Evolutionary conservation across 345 rosid species (phyloP), one percentile per base, ranked within the genome.

Genomic region (Carallia brachiata): DNA sequence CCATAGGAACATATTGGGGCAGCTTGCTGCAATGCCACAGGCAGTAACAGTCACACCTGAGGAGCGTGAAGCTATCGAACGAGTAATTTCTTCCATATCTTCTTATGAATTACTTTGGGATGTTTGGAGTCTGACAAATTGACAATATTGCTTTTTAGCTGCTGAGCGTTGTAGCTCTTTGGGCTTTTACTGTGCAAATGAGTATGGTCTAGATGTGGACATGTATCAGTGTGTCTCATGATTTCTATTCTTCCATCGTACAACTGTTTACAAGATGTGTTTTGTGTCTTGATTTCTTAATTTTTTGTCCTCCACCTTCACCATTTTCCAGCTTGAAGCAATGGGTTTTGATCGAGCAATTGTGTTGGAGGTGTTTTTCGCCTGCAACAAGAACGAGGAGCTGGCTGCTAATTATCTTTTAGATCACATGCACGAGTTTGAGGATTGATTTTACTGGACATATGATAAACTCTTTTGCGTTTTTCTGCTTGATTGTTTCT

Each of bases 351-450:
- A 87, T 69, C 83, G 90, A 61, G 86, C 79, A 2, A 86, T 84
- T 48, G 97, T 87, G 5, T 70, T 88, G 48, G 93, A 90, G 31
- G 96, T 84, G 68, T 88, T 86, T 79, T 85, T 90, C 71, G 92
- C 97, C 18, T 91, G 95, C 82, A 87, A 91, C 88, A 89, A 91
- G 90, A 81, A 93, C 18, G 97, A 89, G 78, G 95, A 86, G 73
- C 80, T 89, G 62, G 97, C 97, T 34, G 95, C 92, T 34, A 91
- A 91, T 82, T 86, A 89, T 71, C 95, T 89, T 72, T 71, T 89
- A 67, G 97, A 91, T 74, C 97, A 87, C 76, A 89, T 86, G 87
- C 85, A 88, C n/a, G 95, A 91, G 72, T 83, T 86, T 36, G 89
- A 89, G 69, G 94, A 89, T 52, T 88, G 82, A 87, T 69, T 32